Conservation (phyloP, 768 basidiomycete species). For the Candolleomyces efflorescens region DNA sequence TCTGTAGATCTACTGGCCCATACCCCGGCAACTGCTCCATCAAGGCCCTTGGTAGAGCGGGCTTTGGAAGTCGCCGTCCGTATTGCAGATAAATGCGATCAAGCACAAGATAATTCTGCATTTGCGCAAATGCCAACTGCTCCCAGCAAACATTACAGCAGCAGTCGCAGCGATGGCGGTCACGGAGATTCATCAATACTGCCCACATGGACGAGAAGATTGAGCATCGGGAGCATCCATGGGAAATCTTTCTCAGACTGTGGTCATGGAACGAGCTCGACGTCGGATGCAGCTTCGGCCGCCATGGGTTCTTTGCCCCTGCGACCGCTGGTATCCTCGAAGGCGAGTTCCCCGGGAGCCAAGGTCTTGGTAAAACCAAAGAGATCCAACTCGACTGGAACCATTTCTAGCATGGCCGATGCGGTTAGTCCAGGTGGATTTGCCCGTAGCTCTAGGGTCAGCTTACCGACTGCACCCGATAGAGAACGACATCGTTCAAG, state of each 20-base stretch:
- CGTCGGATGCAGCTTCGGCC: background rate
- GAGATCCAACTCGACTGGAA: background rate
- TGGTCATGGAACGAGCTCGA: background rate
- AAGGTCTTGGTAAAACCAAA: background rate
- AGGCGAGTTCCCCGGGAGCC: background rate
- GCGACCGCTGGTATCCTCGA: background rate
- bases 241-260: background rate
- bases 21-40: constrained; percentile 50
- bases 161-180: background rate
- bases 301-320: background rate
- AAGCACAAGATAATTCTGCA: constrained; percentile 50
- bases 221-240: background rate
- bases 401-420: background rate
- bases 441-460: too few relatives aligned
- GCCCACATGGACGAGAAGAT: background rate
- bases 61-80: constrained; percentile 53
- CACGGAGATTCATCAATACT: background rate
- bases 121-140: constrained; percentile 12
- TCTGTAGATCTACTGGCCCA: constrained; percentile 49
- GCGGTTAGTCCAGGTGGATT: background rate
- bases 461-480: too few relatives aligned
- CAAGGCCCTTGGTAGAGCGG: constrained; percentile 49
- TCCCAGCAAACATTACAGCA: background rate
- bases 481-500: background rate
- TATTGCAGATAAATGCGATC: constrained; percentile 60